These are phyloP conservation scores for Neurospora sublineolata DNA, from an alignment of 495 filamentous ascomycete species.

Conservation along the genomic window DNA sequence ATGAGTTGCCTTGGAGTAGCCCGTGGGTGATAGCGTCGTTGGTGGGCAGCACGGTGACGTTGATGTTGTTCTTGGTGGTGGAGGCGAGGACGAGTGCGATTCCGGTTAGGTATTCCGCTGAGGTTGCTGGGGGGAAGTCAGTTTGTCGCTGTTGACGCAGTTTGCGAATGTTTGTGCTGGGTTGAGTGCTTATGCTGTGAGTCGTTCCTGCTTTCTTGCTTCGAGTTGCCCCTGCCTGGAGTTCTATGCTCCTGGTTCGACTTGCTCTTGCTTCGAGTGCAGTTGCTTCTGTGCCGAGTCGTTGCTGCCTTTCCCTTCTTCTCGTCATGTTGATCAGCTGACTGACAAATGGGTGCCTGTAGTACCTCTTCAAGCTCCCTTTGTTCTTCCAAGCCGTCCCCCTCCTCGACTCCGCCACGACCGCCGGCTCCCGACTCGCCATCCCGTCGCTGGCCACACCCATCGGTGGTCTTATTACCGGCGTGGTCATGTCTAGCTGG, in stretches of 20 bases:
- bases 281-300: background rate
- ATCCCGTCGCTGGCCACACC: slow-evolving; percentile 53
- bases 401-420: slow-evolving; percentile 49
- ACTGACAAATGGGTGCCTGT: background rate
- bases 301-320: background rate
- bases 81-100: slow-evolving; percentile 47
- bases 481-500: slow-evolving; percentile 55
- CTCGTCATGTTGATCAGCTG: background rate
- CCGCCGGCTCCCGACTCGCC: slow-evolving; percentile 45
- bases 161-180: slow-evolving; percentile 51
- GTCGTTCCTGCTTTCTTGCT: slow-evolving; percentile 8
- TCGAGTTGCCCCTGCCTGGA: background rate
- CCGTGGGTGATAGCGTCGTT: slow-evolving; percentile 43
- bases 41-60: slow-evolving; percentile 37
- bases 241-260: background rate
- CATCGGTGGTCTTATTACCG: slow-evolving; percentile 48
- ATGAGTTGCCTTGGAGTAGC: slow-evolving; percentile 49
- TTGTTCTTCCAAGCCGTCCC: slow-evolving; percentile 54
- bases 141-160: slow-evolving; percentile 41
- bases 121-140: slow-evolving; percentile 43
- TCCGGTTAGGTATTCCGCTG: slow-evolving; percentile 51
- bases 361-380: slow-evolving; percentile 58
- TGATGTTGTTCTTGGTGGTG: slow-evolving; percentile 39
- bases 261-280: background rate
- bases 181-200: slow-evolving; percentile 51